Evolutionary conservation across 225 moss, liverwort and hornwort genomes (phyloP).

Genomic region (Takakia lepidozioides): DNA sequence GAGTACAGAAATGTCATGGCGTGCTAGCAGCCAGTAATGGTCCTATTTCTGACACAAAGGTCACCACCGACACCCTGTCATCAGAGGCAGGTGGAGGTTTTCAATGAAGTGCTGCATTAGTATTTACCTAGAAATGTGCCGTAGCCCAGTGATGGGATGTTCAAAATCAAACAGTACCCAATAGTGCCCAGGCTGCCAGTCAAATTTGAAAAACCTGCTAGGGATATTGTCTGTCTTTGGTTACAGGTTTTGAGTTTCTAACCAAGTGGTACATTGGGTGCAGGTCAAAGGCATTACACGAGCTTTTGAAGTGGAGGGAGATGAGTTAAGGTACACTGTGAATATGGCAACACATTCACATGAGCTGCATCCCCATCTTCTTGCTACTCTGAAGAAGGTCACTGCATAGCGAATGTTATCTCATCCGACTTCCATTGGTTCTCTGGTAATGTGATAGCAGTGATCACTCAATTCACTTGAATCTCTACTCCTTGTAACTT

Average conservation of each 20-base stretch:
- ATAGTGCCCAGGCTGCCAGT: no score
- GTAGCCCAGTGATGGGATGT: neutral
- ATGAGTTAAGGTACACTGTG: conserved; percentile 66
- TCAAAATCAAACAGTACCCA: neutral
- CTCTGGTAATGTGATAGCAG: no score
- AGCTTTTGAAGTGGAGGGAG: conserved; percentile 52
- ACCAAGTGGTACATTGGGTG: conserved; percentile 2
- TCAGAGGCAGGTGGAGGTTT: no score
- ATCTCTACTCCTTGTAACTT: no score
- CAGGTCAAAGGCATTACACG: conserved; percentile 69
- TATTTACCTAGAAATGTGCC: neutral
- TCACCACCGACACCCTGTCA: no score
- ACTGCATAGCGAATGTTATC: conserved; percentile 1
- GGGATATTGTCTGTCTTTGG: no score
- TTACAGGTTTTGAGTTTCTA: neutral
- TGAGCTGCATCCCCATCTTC: conserved; percentile 74
- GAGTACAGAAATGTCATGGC: no score
- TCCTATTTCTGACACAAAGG: no score
- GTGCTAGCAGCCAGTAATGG: no score
- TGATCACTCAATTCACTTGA: no score
- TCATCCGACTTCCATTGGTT: no score
- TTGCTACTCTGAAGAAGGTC: conserved; percentile 57
- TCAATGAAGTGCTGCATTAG: neutral
- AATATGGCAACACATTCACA: conserved; percentile 80
- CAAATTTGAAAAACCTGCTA: no score